These are phyloP conservation scores for Calonectria honghensis DNA, from an alignment of 2,329 filamentous ascomycete genomes.

Conservation along the genomic window DNA sequence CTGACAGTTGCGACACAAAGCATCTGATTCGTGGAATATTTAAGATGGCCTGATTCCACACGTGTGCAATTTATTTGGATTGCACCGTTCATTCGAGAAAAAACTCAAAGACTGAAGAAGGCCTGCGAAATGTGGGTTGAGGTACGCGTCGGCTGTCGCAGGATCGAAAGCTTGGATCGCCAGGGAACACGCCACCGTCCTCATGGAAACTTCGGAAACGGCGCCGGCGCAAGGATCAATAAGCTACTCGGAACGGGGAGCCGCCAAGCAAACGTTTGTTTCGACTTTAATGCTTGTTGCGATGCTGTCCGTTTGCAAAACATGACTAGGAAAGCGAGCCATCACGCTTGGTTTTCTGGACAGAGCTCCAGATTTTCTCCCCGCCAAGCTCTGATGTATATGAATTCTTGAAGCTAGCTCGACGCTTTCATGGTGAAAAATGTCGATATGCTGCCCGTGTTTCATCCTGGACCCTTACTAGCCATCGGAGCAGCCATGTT, in stretches of 20 bases:
- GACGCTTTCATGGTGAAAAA: not conserved
- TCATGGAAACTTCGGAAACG: not conserved
- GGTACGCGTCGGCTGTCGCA: slow-evolving; percentile 11
- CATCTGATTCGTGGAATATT: slow-evolving; percentile 15
- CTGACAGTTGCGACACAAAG: not conserved
- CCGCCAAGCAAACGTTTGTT: not conserved
- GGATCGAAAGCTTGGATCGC: slow-evolving; percentile 21
- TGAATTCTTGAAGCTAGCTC: not conserved
- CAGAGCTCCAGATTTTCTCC: not conserved
- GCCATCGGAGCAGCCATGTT: not conserved
- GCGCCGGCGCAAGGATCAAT: not conserved
- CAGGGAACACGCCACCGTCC: not conserved
- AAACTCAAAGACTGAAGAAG: not conserved
- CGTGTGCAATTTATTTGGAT: slow-evolving; percentile 9
- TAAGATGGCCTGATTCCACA: not conserved
- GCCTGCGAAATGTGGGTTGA: not conserved
- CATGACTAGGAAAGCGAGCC: not conserved
- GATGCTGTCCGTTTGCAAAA: not conserved
- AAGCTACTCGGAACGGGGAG: not conserved
- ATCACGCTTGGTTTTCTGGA: not conserved
- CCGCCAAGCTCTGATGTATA: not conserved
- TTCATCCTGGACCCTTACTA: not conserved
- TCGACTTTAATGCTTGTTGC: not conserved
- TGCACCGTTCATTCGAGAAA: not conserved
- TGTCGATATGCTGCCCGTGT: not conserved